Evolutionary conservation across 2,329 filamentous ascomycete genomes (phyloP).

Genomic region (Nannizziopsis arthrosporioides): DNA sequence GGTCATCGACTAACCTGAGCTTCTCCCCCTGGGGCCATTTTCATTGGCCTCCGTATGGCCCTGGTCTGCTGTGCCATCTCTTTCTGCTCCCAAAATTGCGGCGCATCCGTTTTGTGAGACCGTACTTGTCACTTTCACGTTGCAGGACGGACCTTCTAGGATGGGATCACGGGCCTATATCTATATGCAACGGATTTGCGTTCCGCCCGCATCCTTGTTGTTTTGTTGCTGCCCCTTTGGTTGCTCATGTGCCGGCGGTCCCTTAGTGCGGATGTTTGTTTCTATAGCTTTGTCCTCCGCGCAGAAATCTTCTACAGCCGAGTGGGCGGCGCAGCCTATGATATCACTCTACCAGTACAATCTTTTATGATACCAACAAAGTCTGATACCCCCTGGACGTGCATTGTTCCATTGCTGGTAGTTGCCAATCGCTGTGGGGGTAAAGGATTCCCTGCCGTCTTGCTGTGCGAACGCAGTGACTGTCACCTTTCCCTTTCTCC

Average conservation of each 20-base stretch:
- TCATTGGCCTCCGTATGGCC: conserved; percentile 5
- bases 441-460: neutral
- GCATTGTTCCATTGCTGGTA: neutral
- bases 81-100: neutral
- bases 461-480: too few relatives aligned
- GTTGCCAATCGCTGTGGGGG: neutral
- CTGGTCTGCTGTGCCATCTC: neutral
- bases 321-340: conserved; percentile 9
- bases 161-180: conserved; percentile 3
- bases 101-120: conserved; percentile 1
- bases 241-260: neutral
- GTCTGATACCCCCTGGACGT: neutral
- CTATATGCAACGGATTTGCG: conserved; percentile 9
- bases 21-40: neutral
- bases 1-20: too few relatives aligned
- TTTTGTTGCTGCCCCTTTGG: neutral
- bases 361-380: neutral
- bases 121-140: neutral
- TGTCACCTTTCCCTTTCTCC: neutral
- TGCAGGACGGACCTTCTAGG: conserved; percentile 1
- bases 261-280: conserved; percentile 4
- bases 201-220: conserved; percentile 4
- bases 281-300: conserved; percentile 6
- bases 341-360: neutral
- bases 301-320: neutral